These are phyloP conservation scores for Dionaea muscipula DNA, from an alignment of 179 eudicot genomes.

Conservation along the genomic window DNA sequence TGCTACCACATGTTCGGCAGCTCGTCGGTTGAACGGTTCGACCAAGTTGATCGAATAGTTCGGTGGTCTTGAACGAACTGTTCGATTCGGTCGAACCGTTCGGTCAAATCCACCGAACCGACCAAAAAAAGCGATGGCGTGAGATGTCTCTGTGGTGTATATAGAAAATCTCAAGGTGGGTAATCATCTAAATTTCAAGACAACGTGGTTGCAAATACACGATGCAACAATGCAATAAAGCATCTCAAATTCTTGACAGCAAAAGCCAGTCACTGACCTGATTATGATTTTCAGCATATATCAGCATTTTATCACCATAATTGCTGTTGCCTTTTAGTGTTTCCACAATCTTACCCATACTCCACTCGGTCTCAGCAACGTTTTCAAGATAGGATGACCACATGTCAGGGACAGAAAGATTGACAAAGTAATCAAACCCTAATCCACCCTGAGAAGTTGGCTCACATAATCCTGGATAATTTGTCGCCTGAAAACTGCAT, in stretches of 20 bases:
- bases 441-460: conserved; percentile 92
- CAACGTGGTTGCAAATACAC: no score
- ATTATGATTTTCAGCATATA: conserved; percentile 92
- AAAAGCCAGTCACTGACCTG: conserved; percentile 34
- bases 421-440: conserved; percentile 92
- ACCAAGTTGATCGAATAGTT: no score
- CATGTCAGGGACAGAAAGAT: conserved; percentile 78
- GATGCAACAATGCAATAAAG: background rate
- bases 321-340: conserved; percentile 43
- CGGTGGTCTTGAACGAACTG: no score
- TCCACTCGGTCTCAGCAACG: conserved; percentile 76
- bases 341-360: conserved; percentile 82
- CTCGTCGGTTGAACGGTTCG: no score
- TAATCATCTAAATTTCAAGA: no score
- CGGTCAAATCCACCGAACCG: no score
- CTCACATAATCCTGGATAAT: conserved; percentile 86
- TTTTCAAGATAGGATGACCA: conserved; percentile 70
- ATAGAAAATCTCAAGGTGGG: no score
- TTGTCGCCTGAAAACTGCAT: conserved; percentile 50
- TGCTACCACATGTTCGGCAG: no score
- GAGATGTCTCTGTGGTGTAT: no score
- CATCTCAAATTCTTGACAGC: background rate
- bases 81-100: no score
- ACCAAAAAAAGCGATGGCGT: no score
- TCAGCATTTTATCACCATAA: conserved; percentile 61